Evolutionary conservation across 805 yeast species (phyloP).

Genomic region (Metschnikowia hibisci): DNA sequence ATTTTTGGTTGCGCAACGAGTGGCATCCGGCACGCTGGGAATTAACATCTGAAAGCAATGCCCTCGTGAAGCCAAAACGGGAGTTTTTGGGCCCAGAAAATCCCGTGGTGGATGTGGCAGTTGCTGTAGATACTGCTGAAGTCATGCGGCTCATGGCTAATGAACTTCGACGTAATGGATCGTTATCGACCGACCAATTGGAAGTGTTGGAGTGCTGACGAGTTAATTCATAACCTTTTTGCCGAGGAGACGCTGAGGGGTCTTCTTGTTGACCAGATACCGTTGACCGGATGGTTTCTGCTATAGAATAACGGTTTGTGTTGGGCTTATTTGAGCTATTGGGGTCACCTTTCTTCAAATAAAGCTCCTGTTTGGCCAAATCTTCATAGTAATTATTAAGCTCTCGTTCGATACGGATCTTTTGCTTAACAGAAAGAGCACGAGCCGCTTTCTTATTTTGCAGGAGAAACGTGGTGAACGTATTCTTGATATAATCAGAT

Average conservation of each 20-base stretch:
- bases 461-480: conserved; percentile 39
- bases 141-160: conserved; percentile 30
- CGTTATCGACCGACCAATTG: conserved; percentile 36
- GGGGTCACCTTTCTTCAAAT: conserved; percentile 30
- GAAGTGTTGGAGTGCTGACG: conserved; percentile 32
- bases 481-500: conserved; percentile 39
- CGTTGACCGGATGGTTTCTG: conserved; percentile 19
- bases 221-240: conserved; percentile 13
- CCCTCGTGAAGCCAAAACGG: conserved; percentile 41
- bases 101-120: conserved; percentile 4
- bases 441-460: conserved; percentile 29
- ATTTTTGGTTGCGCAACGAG: conserved; percentile 22
- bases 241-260: conserved; percentile 6
- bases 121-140: conserved; percentile 27
- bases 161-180: conserved; percentile 22
- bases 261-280: conserved; percentile 4
- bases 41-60: conserved; percentile 30
- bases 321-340: conserved; percentile 6
- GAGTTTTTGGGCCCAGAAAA: conserved; percentile 6
- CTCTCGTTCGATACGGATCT: conserved; percentile 43
- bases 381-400: conserved; percentile 44
- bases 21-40: conserved; percentile 17
- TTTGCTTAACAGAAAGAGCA: conserved; percentile 33
- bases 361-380: conserved; percentile 35
- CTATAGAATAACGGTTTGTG: conserved; percentile 19